phyloP scores from a whole-genome alignment of 75 land plant species.

The Ceratopteris richardii region DNA sequence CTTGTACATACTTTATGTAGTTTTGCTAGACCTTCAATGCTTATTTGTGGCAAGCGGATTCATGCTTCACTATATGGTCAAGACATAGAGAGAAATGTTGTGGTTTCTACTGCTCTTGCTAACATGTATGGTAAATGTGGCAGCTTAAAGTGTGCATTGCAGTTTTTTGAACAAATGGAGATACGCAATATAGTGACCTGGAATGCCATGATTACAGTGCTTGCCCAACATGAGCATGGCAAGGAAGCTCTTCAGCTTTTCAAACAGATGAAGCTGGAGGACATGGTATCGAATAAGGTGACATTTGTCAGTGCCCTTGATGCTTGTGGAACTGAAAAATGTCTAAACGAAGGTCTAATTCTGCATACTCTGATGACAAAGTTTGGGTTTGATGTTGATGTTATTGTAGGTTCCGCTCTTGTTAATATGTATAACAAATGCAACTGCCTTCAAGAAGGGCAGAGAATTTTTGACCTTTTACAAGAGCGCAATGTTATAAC shows the following conservation, averaged over 20 bases:
- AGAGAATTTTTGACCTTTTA: slow-evolving; percentile 43
- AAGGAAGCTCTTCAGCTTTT: slow-evolving; percentile 41
- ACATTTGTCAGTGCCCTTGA: slow-evolving; percentile 47
- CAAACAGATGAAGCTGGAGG: slow-evolving; percentile 34
- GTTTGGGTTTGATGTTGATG: slow-evolving; percentile 17
- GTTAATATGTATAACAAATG: slow-evolving; percentile 70
- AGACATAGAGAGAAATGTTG: slow-evolving; percentile 24
- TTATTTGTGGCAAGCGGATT: slow-evolving; percentile 29
- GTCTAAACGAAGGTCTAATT: slow-evolving; percentile 26
- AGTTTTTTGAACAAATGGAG: slow-evolving; percentile 37
- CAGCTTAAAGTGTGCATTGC: slow-evolving; percentile 30
- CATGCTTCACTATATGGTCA: slow-evolving; percentile 32
- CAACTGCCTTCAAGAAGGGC: slow-evolving; percentile 34
- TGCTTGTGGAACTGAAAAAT: slow-evolving; percentile 38
- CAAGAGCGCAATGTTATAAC: slow-evolving; percentile 46
- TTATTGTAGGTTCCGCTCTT: slow-evolving; percentile 56
- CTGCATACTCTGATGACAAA: slow-evolving; percentile 11
- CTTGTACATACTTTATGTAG: slow-evolving; percentile 48
- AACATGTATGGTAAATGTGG: slow-evolving; percentile 35
- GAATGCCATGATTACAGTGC: slow-evolving; percentile 58
- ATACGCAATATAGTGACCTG: slow-evolving; percentile 55
- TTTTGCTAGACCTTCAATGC: slow-evolving; percentile 29
- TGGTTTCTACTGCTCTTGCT: slow-evolving; percentile 37
- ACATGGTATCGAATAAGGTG: slow-evolving; percentile 28
- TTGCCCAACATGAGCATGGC: slow-evolving; percentile 32